Evolutionary conservation across 352 stramenopile species (phyloP), one percentile per base, ranked within the genome.

Genomic region (Globisporangium uncinulatum): DNA sequence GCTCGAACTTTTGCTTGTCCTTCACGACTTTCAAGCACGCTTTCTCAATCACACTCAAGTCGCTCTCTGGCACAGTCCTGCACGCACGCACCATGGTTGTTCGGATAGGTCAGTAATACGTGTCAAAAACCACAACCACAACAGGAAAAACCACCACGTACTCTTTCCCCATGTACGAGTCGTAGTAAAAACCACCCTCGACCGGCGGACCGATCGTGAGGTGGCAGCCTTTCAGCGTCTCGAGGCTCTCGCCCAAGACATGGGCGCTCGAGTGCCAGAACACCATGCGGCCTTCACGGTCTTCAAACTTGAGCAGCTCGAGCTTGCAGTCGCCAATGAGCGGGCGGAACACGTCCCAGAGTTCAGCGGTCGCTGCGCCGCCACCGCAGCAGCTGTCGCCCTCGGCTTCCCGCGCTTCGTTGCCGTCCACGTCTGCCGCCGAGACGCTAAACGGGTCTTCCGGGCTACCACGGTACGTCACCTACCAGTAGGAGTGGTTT

Each of bases 181-280:
- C 97, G 70, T 99, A 99, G 74, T 99, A 99, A 67, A 99, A 99
- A 19, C 97, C 97, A 52, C 94, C 91, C 43, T 97, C 87, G 29
- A 98, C 76, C 37, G 89, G 94, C 21, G 97, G 97, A 13, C 97
- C 97, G 69, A 99, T 98, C 6, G 96, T 99, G 41, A 99, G 80
- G 62, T 98, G 94, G 51, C 73, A 88, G 46, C 97, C 97, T 74
- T 98, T 99, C 52, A 98, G 74, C 54, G 91, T 89, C 73, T 99
- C 97, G 29, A 99, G 81, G 31, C 91, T 96, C 70, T 98, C 93
- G 58, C 97, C 97, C 60, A 99, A 73, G 20, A 99, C 92, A 75
- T 99, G 97, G 1, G 97, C 95, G 43, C 85, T 97, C 11, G 94
- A 99, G 73, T 99, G 97, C 97, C 97, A 98, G 68, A 98, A 98